A percentile compares a stretch with the other conserved stretches of the same genome.
These are phyloP conservation scores for Tetragonia tetragonoides DNA, from an alignment of 148 eudicot genomes.

Conservation along the genomic window DNA sequence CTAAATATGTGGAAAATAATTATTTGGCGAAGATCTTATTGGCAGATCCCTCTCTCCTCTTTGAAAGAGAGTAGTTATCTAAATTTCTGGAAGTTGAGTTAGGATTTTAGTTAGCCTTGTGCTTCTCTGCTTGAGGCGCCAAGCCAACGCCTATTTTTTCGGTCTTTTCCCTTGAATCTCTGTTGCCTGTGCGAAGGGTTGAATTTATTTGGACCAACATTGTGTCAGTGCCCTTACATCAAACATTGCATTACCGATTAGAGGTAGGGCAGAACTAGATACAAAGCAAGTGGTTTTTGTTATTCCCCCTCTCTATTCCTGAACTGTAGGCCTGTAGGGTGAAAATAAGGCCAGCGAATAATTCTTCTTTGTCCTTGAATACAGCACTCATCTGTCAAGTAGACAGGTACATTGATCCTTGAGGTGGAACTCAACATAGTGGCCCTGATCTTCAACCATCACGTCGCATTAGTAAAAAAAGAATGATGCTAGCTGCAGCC, in stretches of 20 bases:
- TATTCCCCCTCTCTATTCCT: neutral
- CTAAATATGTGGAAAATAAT: no score
- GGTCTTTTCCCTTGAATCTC: no score
- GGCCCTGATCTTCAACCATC: constrained; percentile 1
- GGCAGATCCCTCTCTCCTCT: no score
- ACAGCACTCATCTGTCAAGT: neutral
- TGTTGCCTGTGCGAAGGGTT: neutral
- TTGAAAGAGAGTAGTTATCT: no score
- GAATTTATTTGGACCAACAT: neutral
- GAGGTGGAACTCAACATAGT: neutral
- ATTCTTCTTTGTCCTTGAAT: constrained; percentile 1
- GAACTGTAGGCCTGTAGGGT: neutral
- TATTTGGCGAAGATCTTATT: no score
- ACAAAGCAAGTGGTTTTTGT: neutral
- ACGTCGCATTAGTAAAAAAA: neutral
- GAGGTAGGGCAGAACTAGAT: neutral
- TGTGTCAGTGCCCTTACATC: neutral
- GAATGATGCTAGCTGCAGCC: no score
- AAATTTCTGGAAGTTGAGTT: no score
- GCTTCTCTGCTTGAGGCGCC: no score
- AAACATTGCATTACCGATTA: neutral
- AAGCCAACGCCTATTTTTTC: no score
- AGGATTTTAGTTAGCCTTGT: no score
- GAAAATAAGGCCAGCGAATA: no score
- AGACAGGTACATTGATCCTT: neutral